Evolutionary conservation across 805 yeast species (phyloP), one percentile per base, ranked within the genome.

Genomic region (Lipomyces starkeyi): DNA sequence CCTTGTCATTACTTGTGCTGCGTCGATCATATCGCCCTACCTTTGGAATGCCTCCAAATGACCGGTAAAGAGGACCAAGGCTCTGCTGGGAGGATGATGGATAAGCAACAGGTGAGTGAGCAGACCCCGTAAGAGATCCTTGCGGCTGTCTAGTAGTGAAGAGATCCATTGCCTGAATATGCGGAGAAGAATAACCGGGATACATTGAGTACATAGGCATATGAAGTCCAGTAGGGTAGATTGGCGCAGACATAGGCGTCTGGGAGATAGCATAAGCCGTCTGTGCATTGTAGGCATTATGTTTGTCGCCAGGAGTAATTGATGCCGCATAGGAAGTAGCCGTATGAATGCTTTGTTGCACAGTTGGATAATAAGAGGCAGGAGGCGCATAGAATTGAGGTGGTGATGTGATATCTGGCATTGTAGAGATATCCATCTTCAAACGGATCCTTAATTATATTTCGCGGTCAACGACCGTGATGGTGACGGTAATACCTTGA

Each of bases 151-250:
- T 57, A 3, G 43, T n/a, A 55, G 61, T 22, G 52, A 54, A 63
- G 58, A 59, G 20, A 22, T 64, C 67, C 49, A 66, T 56, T 7
- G 67, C 9, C 13, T 34, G 27, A 3, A 63, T 11, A 22, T 61
- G 58, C 17, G 58, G 47, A 11, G 68, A 58, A n/a, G 57, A 40
- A 25, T 60, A 61, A 3, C 69, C 69, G 14, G 70, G 58, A 61
- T 66, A 65, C 59, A 68, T 61, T 8, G 71, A 37, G 59, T 68
- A 68, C 22, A 68, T 29, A 7, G 65, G 69, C 65, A 66, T 49
- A 7, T 59, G 64, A 27, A 65, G 54, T 25, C 34, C 63, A 13
- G 62, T 25, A 2, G 68, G 62, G 47, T 64, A 67, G 49, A 67
- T 47, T 25, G 70, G 59, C 13, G 65, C 60, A 25, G 61, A 22